These are phyloP conservation scores for Spizellomyces sp. DNA, from an alignment of 192 early-diverging fungal species.

Conservation along the genomic window DNA sequence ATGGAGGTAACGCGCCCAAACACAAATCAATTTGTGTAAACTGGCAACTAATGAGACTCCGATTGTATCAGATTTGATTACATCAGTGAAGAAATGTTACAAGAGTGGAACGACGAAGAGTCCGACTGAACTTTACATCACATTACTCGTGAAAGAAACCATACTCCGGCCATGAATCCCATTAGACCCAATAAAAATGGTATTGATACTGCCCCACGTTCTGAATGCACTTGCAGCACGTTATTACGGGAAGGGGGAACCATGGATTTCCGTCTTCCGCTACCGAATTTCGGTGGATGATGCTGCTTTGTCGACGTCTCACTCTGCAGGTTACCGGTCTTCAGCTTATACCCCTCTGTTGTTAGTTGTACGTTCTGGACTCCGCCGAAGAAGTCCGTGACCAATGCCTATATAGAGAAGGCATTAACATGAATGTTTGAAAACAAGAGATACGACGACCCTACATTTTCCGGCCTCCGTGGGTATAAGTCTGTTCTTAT, in stretches of 20 bases:
- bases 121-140: background rate
- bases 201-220: too few relatives aligned
- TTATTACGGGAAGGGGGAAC: too few relatives aligned
- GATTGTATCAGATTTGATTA: slow-evolving; percentile 40
- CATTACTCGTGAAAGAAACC: too few relatives aligned
- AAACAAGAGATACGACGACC: background rate
- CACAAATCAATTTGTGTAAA: background rate
- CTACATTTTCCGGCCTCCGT: slow-evolving; percentile 76
- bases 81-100: slow-evolving; percentile 70
- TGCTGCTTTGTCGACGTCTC: too few relatives aligned
- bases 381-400: slow-evolving; percentile 97
- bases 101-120: slow-evolving; percentile 60
- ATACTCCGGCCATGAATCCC: too few relatives aligned
- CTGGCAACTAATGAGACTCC: too few relatives aligned
- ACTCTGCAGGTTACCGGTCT: too few relatives aligned
- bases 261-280: too few relatives aligned
- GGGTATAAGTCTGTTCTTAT: slow-evolving; percentile 83
- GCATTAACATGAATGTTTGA: background rate
- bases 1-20: slow-evolving; percentile 69
- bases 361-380: slow-evolving; percentile 92
- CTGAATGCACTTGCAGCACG: too few relatives aligned
- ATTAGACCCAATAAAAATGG: too few relatives aligned
- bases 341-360: background rate
- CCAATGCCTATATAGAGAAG: slow-evolving; percentile 50
- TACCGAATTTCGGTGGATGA: too few relatives aligned